Conservation (phyloP, 2,329 filamentous ascomycete genomes). For the Rhynchosporium graminicola region DNA sequence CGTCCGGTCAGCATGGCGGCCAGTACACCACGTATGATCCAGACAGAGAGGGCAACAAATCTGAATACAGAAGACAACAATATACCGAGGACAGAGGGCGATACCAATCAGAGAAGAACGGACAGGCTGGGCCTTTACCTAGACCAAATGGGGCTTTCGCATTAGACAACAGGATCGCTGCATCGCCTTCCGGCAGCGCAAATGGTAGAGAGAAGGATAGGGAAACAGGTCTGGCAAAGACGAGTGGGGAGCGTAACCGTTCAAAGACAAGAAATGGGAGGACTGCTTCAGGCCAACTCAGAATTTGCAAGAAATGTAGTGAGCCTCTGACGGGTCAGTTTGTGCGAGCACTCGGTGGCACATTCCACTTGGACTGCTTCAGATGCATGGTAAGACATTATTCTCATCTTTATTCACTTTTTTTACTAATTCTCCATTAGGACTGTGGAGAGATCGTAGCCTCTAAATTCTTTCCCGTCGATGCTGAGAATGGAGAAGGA, state of each 20-base stretch:
- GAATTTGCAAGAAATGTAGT: constrained; percentile 83
- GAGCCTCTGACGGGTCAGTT: constrained; percentile 91
- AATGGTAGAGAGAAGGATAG: constrained; percentile 36
- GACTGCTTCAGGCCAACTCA: constrained; percentile 59
- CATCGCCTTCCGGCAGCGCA: constrained; percentile 35
- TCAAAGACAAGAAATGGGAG: constrained; percentile 56
- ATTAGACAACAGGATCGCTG: constrained; percentile 33
- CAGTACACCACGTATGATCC: constrained; percentile 22
- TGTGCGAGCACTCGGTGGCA: constrained; percentile 88
- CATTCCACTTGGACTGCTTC: constrained; percentile 97
- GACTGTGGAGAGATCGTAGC: constrained; percentile 97
- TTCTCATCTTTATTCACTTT: constrained; percentile 26
- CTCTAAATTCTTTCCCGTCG: constrained; percentile 97
- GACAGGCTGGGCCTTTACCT: constrained; percentile 30
- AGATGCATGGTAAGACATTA: constrained; percentile 74
- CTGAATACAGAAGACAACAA: constrained; percentile 14
- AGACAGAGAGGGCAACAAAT: constrained; percentile 12
- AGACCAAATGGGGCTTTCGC: constrained; percentile 36
- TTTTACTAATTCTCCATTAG: constrained; percentile 49
- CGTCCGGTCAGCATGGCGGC: constrained; percentile 35
- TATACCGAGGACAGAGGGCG: constrained; percentile 28
- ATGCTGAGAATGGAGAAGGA: constrained; percentile 79
- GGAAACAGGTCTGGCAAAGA: constrained; percentile 28
- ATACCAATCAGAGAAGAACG: constrained; percentile 33
- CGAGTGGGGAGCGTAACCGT: constrained; percentile 58